These are phyloP conservation scores for Xylaria flabelliformis DNA, from an alignment of 495 filamentous ascomycete genomes.

Conservation along the genomic window DNA sequence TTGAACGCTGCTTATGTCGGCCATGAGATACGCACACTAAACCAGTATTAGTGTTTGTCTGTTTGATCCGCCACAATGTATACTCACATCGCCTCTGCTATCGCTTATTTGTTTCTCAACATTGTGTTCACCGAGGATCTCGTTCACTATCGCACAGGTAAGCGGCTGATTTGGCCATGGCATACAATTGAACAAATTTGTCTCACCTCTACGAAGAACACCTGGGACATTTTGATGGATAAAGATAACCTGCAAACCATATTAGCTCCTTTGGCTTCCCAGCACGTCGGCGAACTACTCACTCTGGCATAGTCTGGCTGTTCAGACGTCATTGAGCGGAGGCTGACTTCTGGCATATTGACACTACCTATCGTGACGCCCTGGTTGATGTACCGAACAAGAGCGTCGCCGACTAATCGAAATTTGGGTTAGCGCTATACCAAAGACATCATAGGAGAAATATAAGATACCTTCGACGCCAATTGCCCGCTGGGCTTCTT, in stretches of 20 bases:
- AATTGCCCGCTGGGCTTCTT: conserved; percentile 97
- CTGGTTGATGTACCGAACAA: conserved; percentile 92
- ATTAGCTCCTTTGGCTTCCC: conserved; percentile 27
- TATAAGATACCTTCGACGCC: conserved; percentile 70
- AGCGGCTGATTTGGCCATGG: conserved; percentile 16
- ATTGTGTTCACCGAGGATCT: conserved; percentile 91
- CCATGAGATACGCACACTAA: conserved; percentile 93
- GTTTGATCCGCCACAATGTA: neutral
- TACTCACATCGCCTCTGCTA: conserved; percentile 81
- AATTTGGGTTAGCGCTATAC: conserved; percentile 11
- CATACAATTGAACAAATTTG: conserved; percentile 3
- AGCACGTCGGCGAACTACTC: conserved; percentile 35
- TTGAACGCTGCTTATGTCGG: conserved; percentile 89
- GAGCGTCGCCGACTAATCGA: conserved; percentile 71
- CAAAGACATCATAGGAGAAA: neutral
- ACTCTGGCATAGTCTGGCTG: conserved; percentile 86
- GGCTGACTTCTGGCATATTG: conserved; percentile 91
- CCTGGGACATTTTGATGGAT: conserved; percentile 96
- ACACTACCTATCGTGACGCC: conserved; percentile 89
- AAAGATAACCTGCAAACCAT: conserved; percentile 71
- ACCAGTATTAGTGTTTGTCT: conserved; percentile 27
- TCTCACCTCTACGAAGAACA: conserved; percentile 79
- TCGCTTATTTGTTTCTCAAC: conserved; percentile 99
- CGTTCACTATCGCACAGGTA: conserved; percentile 69
- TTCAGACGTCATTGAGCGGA: conserved; percentile 85